These are phyloP conservation scores for Lipomyces spencermartinsiae DNA, from an alignment of 805 yeast genomes.

Conservation along the genomic window DNA sequence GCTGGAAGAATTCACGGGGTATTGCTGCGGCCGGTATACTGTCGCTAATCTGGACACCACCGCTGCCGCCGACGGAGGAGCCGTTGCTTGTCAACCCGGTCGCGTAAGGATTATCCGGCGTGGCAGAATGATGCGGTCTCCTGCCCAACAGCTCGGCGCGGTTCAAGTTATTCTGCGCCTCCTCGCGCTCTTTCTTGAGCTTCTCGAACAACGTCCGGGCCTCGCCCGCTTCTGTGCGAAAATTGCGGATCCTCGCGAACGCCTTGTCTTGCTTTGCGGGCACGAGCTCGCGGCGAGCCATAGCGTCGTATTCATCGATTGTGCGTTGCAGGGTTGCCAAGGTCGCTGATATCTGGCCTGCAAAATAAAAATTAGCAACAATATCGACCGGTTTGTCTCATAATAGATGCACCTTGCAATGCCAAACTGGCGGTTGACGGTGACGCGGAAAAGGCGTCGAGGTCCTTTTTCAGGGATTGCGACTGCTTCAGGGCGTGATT, in stretches of 20 bases:
- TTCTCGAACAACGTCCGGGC: slow-evolving; percentile 58
- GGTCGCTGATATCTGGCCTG: slow-evolving; percentile 76
- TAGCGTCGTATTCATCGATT: slow-evolving; percentile 66
- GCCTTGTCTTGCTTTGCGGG: slow-evolving; percentile 63
- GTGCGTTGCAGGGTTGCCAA: slow-evolving; percentile 77
- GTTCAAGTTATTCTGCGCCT: slow-evolving; percentile 53
- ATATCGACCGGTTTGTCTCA: neutral
- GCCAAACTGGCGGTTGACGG: slow-evolving; percentile 75
- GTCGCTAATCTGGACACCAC: neutral
- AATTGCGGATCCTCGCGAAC: slow-evolving; percentile 63
- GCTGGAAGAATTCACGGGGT: slow-evolving; percentile 62
- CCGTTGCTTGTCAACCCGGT: slow-evolving; percentile 7
- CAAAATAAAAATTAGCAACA: slow-evolving; percentile 36
- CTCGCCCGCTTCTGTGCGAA: slow-evolving; percentile 53
- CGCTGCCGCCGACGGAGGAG: slow-evolving; percentile 11
- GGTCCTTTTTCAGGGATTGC: slow-evolving; percentile 70
- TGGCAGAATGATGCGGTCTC: slow-evolving; percentile 46
- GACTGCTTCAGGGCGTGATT: slow-evolving; percentile 91
- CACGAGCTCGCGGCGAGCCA: slow-evolving; percentile 64
- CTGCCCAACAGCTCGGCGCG: slow-evolving; percentile 64
- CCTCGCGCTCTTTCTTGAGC: slow-evolving; percentile 64
- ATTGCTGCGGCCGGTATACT: slow-evolving; percentile 33
- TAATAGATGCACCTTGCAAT: slow-evolving; percentile 60
- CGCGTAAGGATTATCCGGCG: slow-evolving; percentile 46
- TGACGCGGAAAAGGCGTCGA: slow-evolving; percentile 62